These are phyloP conservation scores for Cyberlindnera euphorbiae DNA, from an alignment of 805 yeast genomes.

Conservation along the genomic window DNA sequence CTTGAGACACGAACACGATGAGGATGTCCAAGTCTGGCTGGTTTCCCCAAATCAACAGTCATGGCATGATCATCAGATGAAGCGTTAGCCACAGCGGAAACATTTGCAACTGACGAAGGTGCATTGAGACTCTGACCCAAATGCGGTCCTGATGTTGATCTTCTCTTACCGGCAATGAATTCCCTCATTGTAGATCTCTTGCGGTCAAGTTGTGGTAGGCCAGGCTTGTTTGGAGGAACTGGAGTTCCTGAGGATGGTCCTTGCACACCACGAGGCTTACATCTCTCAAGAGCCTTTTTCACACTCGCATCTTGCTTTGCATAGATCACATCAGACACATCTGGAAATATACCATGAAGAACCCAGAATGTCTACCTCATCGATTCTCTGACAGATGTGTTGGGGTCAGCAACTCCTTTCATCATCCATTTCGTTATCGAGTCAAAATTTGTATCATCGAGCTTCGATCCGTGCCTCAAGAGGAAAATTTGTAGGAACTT, in stretches of 20 bases:
- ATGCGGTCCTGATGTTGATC: slow-evolving; percentile 32
- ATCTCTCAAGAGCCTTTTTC: slow-evolving; percentile 57
- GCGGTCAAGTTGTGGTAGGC: slow-evolving; percentile 11
- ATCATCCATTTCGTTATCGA: slow-evolving; percentile 44
- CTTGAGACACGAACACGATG: slow-evolving; percentile 22
- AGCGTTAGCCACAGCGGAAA: neutral
- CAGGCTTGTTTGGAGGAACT: slow-evolving; percentile 8
- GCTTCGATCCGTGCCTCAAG: slow-evolving; percentile 41
- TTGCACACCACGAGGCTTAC: slow-evolving; percentile 39
- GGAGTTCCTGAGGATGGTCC: slow-evolving; percentile 6
- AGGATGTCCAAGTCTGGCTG: slow-evolving; percentile 21
- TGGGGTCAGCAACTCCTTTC: slow-evolving; percentile 72
- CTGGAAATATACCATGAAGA: slow-evolving; percentile 49
- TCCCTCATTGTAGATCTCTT: slow-evolving; percentile 46
- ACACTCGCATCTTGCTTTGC: slow-evolving; percentile 30
- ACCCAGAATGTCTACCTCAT: slow-evolving; percentile 77
- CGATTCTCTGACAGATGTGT: slow-evolving; percentile 71
- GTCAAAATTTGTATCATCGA: slow-evolving; percentile 32
- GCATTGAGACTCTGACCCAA: slow-evolving; percentile 16
- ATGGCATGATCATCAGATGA: neutral
- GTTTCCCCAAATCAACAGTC: slow-evolving; percentile 20
- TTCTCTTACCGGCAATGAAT: slow-evolving; percentile 40
- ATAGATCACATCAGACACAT: slow-evolving; percentile 36
- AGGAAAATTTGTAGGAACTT: slow-evolving; percentile 64
- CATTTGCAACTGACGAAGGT: neutral